These are phyloP conservation scores for Tanacetum coccineum DNA, from an alignment of 129 eudicot genomes.

Conservation along the genomic window DNA sequence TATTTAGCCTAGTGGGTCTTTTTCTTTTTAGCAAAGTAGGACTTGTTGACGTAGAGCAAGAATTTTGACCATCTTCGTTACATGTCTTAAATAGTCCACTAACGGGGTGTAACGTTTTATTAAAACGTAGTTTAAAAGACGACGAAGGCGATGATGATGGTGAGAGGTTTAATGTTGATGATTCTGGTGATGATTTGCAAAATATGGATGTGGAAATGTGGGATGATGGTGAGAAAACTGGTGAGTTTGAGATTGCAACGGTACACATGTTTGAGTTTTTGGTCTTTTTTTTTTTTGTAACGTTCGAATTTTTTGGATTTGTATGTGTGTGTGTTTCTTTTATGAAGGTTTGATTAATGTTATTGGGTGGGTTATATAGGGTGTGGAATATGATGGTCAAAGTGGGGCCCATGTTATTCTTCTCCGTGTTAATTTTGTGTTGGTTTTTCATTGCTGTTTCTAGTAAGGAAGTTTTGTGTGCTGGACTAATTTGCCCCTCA, in stretches of 20 bases:
- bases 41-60: not conserved
- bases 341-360: slow-evolving; percentile 4
- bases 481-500: slow-evolving; percentile 26
- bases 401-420: slow-evolving; percentile 23
- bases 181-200: slow-evolving; percentile 46
- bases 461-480: not conserved
- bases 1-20: slow-evolving; percentile 72
- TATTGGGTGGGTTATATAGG: slow-evolving; percentile 19
- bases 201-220: slow-evolving; percentile 32
- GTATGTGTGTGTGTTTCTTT: not conserved
- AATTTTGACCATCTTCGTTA: slow-evolving; percentile 25
- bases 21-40: slow-evolving; percentile 56
- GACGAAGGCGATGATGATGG: slow-evolving; percentile 47
- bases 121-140: slow-evolving; percentile 42
- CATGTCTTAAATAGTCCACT: slow-evolving; percentile 43
- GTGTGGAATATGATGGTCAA: slow-evolving; percentile 25
- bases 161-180: slow-evolving; percentile 33
- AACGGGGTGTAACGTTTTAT: slow-evolving; percentile 35
- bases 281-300: slow-evolving; percentile 25
- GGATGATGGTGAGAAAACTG: slow-evolving; percentile 60
- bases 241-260: slow-evolving; percentile 70
- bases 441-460: slow-evolving; percentile 9
- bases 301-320: slow-evolving; percentile 61
- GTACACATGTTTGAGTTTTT: slow-evolving; percentile 33
- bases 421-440: slow-evolving; percentile 38